Conservation (phyloP, 2,329 filamentous ascomycete genomes). For the Shiraia sp. region DNA sequence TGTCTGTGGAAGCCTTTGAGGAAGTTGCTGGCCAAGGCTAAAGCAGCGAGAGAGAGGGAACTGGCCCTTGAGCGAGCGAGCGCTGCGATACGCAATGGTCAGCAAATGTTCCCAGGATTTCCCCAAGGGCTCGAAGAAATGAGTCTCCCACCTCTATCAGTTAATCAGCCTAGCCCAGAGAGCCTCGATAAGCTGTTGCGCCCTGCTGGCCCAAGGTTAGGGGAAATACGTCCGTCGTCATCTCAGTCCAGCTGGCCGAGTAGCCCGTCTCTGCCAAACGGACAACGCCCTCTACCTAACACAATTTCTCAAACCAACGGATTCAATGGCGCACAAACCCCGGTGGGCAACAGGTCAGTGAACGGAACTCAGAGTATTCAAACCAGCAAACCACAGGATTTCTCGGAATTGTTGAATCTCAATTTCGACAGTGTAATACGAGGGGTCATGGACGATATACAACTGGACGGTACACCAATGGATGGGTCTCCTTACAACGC, state of each 20-base stretch:
- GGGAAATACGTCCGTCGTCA: slow-evolving; percentile 22
- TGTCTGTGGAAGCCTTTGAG: slow-evolving; percentile 67
- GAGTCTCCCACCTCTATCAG: slow-evolving; percentile 4
- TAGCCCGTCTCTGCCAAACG: slow-evolving; percentile 10
- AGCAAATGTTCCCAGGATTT: slow-evolving; percentile 17
- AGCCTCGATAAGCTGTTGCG: slow-evolving; percentile 35
- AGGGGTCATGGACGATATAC: slow-evolving; percentile 31
- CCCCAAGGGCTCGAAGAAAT: slow-evolving; percentile 14
- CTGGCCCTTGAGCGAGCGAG: slow-evolving; percentile 45
- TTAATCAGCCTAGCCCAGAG: slow-evolving; percentile 26
- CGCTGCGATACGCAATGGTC: slow-evolving; percentile 27
- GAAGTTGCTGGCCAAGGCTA: slow-evolving; percentile 64
- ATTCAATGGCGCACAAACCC: neutral
- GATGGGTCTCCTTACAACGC: neutral
- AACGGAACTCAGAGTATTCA: neutral
- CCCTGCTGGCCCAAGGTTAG: slow-evolving; percentile 30
- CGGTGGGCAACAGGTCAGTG: too few species aligned
- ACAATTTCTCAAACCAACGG: slow-evolving; percentile 2
- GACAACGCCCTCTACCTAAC: neutral
- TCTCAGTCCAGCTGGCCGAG: slow-evolving; percentile 25
- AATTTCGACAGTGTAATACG: slow-evolving; percentile 33
- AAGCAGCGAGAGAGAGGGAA: slow-evolving; percentile 57
- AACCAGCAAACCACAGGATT: slow-evolving; percentile 14
- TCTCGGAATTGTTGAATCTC: slow-evolving; percentile 24
- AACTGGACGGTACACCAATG: slow-evolving; percentile 5